Evolutionary conservation across 2,329 filamentous ascomycete genomes (phyloP), one percentile per base, ranked within the genome.

Genomic region (Penicillium glabrum): DNA sequence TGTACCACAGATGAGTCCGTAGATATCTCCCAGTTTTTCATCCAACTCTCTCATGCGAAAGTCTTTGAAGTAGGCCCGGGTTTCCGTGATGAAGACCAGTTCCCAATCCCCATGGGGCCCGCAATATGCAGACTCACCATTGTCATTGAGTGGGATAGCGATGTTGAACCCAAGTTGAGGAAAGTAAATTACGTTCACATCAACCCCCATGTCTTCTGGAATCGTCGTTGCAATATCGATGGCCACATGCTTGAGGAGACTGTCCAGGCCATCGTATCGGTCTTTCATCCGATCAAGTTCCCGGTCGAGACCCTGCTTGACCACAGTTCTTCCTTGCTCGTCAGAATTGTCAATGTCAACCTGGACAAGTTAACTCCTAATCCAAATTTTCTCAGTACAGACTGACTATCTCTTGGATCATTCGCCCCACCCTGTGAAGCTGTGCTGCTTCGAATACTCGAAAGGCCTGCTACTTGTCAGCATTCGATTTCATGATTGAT

Each of bases 151-250:
- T 2, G 83, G 82, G 16, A 96, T 86, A 0, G 89, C 86, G 2
- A 92, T 89, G 37, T 97, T 83, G 69, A 97, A 99, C 0, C 95
- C 95, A 37, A 97, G 84, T 67, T 96, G 92, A 0, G 93, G 93
- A 60, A 96, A 89, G 71, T 95, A 96, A 19, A 95, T 89, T 60
- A 96, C 96, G 53, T 93, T 93, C 33, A 89, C 72, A 13, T 80
- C 77, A 23, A 80, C 75, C 1, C 83, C 72, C 5, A 75, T 56
- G 19, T 82, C 79, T 57, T 83, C 79, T 1, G 92, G 88, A 21
- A 95, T 78, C 1, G 81, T 80, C 14, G 75, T 72, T 0, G 83
- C 83, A 55, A 96, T 79, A n/a, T 85, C 82, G 19, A 80, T 78
- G 5, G 87, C 86, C 2, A 91, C 85, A 52, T 86, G 75, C 2